These are phyloP conservation scores for Sisymbrium irio DNA, from an alignment of 345 rosid species.

Conservation along the genomic window DNA sequence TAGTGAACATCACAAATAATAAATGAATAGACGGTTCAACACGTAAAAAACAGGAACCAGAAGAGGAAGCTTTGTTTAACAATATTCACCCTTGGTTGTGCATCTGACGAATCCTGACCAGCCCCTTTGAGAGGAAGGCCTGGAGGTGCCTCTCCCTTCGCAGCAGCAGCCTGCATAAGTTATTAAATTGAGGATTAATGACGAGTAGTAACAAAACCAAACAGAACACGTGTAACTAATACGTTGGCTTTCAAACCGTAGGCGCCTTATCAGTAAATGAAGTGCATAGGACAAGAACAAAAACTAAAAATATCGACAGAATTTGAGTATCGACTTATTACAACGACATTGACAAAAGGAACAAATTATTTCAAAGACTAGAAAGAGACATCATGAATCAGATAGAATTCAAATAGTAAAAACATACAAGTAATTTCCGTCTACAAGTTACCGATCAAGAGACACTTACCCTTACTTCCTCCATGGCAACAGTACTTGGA, in stretches of 20 bases:
- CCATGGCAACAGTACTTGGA: constrained; percentile 97
- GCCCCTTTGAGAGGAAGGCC: constrained; percentile 99
- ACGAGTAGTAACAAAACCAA: not conserved
- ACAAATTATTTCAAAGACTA: not conserved
- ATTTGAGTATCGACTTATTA: constrained; percentile 2
- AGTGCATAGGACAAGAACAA: not conserved
- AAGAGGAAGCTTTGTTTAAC: constrained; percentile 12
- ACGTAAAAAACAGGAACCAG: not conserved
- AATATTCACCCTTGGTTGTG: constrained; percentile 66
- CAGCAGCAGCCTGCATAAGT: constrained; percentile 89
- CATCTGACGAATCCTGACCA: constrained; percentile 94
- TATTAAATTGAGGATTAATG: constrained; percentile 15
- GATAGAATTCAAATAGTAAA: not conserved
- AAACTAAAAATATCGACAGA: not conserved
- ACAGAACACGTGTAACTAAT: not conserved
- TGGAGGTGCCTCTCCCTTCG: constrained; percentile 99
- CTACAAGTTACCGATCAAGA: constrained; percentile 1
- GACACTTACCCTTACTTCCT: constrained; percentile 89
- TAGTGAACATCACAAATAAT: constrained; percentile 33
- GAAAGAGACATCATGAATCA: not conserved
- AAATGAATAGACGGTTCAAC: not conserved
- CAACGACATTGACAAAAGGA: not conserved
- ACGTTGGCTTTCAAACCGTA: not conserved
- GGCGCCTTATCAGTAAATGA: constrained; percentile 11
- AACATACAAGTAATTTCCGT: not conserved